Evolutionary conservation across 2,329 filamentous ascomycete species (phyloP).

Genomic region (Cladosporium sp.): DNA sequence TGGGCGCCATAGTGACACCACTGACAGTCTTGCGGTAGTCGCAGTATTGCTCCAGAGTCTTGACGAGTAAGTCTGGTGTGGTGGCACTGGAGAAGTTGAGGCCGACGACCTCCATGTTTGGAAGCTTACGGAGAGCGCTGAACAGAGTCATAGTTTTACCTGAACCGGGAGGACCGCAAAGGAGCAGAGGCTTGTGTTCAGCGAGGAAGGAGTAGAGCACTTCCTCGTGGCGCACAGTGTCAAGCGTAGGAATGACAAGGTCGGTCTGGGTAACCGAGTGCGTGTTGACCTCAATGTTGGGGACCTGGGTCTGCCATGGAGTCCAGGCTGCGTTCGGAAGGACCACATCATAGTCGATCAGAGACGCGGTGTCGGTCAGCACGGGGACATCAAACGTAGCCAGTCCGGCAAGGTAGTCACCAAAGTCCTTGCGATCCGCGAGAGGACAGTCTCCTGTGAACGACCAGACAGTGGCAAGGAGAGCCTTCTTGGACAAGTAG

Average conservation of each 20-base stretch:
- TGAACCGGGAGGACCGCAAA: constrained; percentile 95
- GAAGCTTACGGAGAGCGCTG: constrained; percentile 90
- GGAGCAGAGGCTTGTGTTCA: constrained; percentile 92
- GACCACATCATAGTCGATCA: constrained; percentile 93
- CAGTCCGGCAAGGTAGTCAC: constrained; percentile 75
- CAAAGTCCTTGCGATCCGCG: constrained; percentile 79
- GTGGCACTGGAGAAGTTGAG: constrained; percentile 99
- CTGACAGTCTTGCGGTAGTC: constrained; percentile 99
- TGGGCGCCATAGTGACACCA: constrained; percentile 90
- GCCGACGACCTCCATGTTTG: constrained; percentile 98
- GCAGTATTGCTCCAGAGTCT: constrained; percentile 99
- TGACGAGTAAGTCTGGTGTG: constrained; percentile 94
- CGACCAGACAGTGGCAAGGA: constrained; percentile 91
- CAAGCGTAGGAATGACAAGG: constrained; percentile 94
- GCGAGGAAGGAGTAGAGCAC: constrained; percentile 99
- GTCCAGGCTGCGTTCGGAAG: constrained; percentile 86
- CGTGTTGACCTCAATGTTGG: constrained; percentile 92
- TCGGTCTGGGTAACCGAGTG: constrained; percentile 98
- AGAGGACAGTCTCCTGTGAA: constrained; percentile 93
- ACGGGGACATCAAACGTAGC: constrained; percentile 84
- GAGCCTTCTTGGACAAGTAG: constrained; percentile 88
- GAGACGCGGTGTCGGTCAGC: constrained; percentile 66
- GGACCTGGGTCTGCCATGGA: constrained; percentile 92
- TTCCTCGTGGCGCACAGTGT: constrained; percentile 96
- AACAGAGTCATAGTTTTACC: constrained; percentile 99